Evolutionary conservation across 257 asterid species (phyloP), one percentile per base, ranked within the genome.

Genomic region (Salvia miltiorrhiza): DNA sequence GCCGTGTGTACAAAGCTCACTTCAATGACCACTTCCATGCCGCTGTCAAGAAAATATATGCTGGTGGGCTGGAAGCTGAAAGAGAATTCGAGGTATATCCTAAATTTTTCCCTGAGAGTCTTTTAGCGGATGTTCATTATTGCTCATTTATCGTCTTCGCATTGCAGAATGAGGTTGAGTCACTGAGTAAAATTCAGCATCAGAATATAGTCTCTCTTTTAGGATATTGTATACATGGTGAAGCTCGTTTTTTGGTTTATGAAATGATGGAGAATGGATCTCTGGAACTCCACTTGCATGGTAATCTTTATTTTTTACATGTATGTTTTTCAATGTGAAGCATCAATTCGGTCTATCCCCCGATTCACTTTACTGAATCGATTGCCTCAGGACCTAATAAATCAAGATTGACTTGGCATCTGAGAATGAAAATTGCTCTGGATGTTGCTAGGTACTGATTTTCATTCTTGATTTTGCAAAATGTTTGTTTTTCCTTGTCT

Each of bases 221-320:
- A 67, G 98, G 98, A 61, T 88, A 85, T 53, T 93, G 95, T 70
- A 73, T 83, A 62, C 88, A 84, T 30, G 89, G 81, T 1, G 90
- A 86, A 72, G 77, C 81, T 6, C 84, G 87, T 50, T 88, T 90
- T 82, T 77, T 93, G 80, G 86, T 90, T 40, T 93, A 90, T 64
- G 97, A 93, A 78, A 74, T 93, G 88, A 90, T 93, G 97, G 92
- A 83, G 85, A 84, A 86, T 26, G 90, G 97, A 6, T 88, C 97
- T 24, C 64, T 93, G 72, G 95, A 93, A 56, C 83, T 80, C 70
- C 90, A 80, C 59, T 82, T 93, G 83, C 98, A 90, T 63, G 97
- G 98, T 93, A 87, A 76, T 35, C 16, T 52, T 26, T 14, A 11
- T 17, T 40, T 49, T 56, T 48, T 14, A 23, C 3, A 5, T 8